Evolutionary conservation across 176 grass and related monocot species (phyloP), one percentile per base, ranked within the genome.

Genomic region (Juncus inflexus): DNA sequence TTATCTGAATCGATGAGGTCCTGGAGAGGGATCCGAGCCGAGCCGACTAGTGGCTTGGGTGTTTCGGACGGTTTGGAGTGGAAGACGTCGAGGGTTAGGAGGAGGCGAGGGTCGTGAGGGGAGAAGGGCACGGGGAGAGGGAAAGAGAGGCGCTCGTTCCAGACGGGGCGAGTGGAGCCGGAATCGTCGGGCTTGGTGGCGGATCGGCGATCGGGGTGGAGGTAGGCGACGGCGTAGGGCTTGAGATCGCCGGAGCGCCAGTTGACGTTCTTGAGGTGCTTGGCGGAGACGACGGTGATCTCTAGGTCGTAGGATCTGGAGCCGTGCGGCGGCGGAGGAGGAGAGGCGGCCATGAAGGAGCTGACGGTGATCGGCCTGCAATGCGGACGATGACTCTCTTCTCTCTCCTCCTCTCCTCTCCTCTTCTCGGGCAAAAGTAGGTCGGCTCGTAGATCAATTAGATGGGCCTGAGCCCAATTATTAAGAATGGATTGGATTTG

Each of bases 191-290:
- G 87, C 38, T 83, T 83, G 58, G 81, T 96, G 51, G 91, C 87
- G 41, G 59, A 64, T 35, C 91, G 87, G 64, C 87, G 77, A 54
- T 83, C 86, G 37, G 91, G 76, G 0, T 96, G 81, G 2, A 96
- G 76, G 81, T 96, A 96, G 9, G 79, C 84, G 58, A 96, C 81
- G 62, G 75, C 91, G 79, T 96, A 96, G 65, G 91, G 81, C 63
- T 81, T 89, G 74, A 96, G 87, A 38, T 85, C 79, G n/a, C 87
- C 91, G 50, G 80, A 84, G 40, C 84, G 84, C 91, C 84, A 96
- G 87, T 96, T 96, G 76, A 96, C 91, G 77, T 96, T 96, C 72
- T 96, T 96, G 51, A 96, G 79, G 66, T 96, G 91, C 79, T 96
- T 96, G 10, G 81, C 91, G 2, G 84, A 86, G 58, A 96, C 73